Conservation (phyloP, 441 rosid species). For the Melastoma candidum region DNA sequence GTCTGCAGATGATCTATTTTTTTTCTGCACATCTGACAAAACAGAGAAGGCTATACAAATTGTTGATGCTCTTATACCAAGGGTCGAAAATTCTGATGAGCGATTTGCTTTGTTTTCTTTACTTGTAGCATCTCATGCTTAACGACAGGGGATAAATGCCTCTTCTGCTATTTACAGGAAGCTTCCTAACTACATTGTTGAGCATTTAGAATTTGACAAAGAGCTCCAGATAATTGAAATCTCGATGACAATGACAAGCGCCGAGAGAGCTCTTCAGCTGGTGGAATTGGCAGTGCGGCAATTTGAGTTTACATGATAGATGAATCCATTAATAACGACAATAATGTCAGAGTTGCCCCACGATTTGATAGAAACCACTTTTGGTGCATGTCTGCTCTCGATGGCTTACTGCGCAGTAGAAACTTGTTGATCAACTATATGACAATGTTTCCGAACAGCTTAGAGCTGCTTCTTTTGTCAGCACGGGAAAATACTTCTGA, state of each 20-base stretch:
- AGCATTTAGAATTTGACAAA: constrained; percentile 16
- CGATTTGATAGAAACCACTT: constrained; percentile 21
- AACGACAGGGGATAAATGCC: constrained; percentile 83
- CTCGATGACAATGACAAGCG: constrained; percentile 8
- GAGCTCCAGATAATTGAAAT: constrained; percentile 13
- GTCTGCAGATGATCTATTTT: constrained; percentile 79
- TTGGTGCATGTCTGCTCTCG: constrained; percentile 51
- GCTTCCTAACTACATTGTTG: constrained; percentile 19
- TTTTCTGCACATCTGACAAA: constrained; percentile 65
- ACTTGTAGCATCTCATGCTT: constrained; percentile 78
- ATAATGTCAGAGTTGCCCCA: constrained; percentile 25
- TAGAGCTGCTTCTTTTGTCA: constrained; percentile 58
- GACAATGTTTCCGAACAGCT: constrained; percentile 49
- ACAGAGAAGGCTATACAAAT: constrained; percentile 50
- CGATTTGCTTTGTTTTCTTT: constrained; percentile 43
- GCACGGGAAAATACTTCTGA: constrained; percentile 37
- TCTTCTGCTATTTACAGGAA: constrained; percentile 57
- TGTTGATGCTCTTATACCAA: constrained; percentile 31
- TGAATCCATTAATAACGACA: constrained; percentile 1
- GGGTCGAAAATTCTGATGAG: constrained; percentile 47
- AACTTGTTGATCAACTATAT: constrained; percentile 44
- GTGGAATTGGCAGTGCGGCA: constrained; percentile 7
- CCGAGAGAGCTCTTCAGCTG: constrained; percentile 8
- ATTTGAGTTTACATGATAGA: neutral
- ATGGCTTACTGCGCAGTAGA: constrained; percentile 33